Conservation (phyloP, 805 yeast species). For the Grigorovia transvaalensis region DNA sequence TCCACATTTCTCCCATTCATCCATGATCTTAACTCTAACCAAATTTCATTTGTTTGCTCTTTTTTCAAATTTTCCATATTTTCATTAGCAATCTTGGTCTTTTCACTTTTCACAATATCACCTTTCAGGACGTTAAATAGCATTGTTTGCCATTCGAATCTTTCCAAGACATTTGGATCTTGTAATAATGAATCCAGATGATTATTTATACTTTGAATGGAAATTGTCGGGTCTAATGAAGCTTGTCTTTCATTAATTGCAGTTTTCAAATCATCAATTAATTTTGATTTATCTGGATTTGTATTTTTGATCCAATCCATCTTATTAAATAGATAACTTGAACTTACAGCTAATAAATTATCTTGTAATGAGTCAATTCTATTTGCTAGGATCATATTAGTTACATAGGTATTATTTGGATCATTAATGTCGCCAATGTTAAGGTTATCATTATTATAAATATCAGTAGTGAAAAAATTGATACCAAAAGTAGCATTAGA, state of each 20-base stretch:
- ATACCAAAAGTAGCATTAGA: slow-evolving; percentile 5
- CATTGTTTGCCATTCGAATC: slow-evolving; percentile 96
- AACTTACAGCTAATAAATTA: slow-evolving; percentile 16
- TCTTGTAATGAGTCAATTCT: slow-evolving; percentile 8
- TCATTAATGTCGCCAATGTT: background rate
- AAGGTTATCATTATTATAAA: background rate
- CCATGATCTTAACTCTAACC: slow-evolving; percentile 84
- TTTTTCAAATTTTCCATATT: slow-evolving; percentile 19
- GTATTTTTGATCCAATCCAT: slow-evolving; percentile 24
- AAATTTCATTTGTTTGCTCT: slow-evolving; percentile 39
- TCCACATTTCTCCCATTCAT: slow-evolving; percentile 71
- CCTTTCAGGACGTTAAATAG: slow-evolving; percentile 83
- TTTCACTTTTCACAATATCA: slow-evolving; percentile 86
- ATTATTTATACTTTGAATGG: slow-evolving; percentile 3
- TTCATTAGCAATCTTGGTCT: slow-evolving; percentile 57
- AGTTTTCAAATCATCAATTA: background rate
- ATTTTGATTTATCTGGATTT: background rate
- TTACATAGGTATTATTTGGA: slow-evolving; percentile 1
- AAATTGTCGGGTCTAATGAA: background rate
- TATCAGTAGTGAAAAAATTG: slow-evolving; percentile 1
- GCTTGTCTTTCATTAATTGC: background rate
- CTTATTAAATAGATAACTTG: slow-evolving; percentile 19
- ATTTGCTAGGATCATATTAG: background rate
- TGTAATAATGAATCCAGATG: slow-evolving; percentile 13
- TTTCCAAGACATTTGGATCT: slow-evolving; percentile 44